Percentiles rank a stretch among this genome's conserved stretches.
phyloP scores from a whole-genome alignment of 495 filamentous ascomycete species.

The Tuber melanosporum region DNA sequence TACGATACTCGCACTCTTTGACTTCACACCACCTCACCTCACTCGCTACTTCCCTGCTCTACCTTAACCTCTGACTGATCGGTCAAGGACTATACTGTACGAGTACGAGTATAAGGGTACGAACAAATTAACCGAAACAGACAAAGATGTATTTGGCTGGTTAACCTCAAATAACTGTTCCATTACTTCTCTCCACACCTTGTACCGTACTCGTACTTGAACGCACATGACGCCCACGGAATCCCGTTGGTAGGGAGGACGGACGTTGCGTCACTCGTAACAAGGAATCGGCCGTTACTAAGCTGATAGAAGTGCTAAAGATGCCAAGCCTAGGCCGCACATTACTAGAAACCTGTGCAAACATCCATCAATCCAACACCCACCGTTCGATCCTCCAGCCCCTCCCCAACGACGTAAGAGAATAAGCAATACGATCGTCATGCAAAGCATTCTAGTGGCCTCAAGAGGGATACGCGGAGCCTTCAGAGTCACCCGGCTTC shows the following conservation, averaged over 20 bases:
- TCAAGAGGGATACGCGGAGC: not conserved
- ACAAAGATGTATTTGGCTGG: not conserved
- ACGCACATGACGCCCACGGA: not conserved
- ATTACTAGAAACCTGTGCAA: not conserved
- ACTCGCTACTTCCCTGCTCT: not conserved
- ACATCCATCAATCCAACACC: not conserved
- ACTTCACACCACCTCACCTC: slow-evolving; percentile 1
- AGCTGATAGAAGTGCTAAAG: not conserved
- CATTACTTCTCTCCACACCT: not conserved
- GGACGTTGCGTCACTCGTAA: not conserved
- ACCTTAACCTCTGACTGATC: not conserved
- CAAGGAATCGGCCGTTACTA: not conserved
- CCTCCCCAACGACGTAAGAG: not conserved
- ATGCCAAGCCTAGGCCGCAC: not conserved
- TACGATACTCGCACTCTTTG: not conserved
- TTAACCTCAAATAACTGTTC: not conserved
- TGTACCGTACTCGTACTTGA: not conserved
- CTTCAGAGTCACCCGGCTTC: not conserved
- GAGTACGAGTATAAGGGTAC: too few species aligned
- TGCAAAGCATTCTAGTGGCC: not conserved
- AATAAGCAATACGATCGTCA: not conserved
- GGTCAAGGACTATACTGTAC: too few species aligned
- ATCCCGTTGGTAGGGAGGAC: not conserved
- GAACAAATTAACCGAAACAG: too few species aligned
- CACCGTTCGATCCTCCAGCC: not conserved